Percentiles rank a stretch among this genome's conserved stretches.
Evolutionary conservation across 192 early-diverging fungal genomes (phyloP).

Genomic region (Backusella morwellensis): DNA sequence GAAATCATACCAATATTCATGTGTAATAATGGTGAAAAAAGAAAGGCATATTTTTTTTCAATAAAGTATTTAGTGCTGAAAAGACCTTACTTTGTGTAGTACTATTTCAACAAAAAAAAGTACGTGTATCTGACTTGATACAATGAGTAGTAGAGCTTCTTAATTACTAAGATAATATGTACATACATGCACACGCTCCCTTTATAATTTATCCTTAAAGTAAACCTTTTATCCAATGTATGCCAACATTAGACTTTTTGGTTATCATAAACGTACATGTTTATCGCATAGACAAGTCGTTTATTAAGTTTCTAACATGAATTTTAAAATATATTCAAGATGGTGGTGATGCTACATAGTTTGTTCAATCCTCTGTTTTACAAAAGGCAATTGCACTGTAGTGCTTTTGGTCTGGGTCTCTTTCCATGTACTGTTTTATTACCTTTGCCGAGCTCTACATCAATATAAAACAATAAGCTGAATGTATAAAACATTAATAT

Average conservation of each 20-base stretch:
- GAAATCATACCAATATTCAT: background rate
- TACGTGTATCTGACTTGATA: too few species aligned
- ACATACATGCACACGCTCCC: background rate
- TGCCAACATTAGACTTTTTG: too few species aligned
- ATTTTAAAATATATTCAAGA: background rate
- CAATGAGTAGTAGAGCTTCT: background rate
- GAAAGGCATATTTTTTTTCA: background rate
- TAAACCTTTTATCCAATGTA: too few species aligned
- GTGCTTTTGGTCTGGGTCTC: constrained; percentile 63
- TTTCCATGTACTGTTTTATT: constrained; percentile 62
- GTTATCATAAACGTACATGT: too few species aligned
- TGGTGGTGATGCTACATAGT: background rate
- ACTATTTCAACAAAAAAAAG: too few species aligned
- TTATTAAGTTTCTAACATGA: background rate
- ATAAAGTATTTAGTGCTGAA: background rate
- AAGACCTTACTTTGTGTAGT: too few species aligned
- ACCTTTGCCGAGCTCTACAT: constrained; percentile 49
- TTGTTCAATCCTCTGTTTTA: constrained; percentile 10
- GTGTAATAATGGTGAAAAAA: background rate
- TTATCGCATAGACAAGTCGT: background rate
- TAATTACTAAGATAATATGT: background rate
- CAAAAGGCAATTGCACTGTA: constrained; percentile 64
- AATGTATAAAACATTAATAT: constrained; percentile 7
- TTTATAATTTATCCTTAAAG: background rate
- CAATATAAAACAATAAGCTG: background rate